Base-by-base conservation (phyloP, 148 eudicot species). In the Vaccinium darrowii region DNA sequence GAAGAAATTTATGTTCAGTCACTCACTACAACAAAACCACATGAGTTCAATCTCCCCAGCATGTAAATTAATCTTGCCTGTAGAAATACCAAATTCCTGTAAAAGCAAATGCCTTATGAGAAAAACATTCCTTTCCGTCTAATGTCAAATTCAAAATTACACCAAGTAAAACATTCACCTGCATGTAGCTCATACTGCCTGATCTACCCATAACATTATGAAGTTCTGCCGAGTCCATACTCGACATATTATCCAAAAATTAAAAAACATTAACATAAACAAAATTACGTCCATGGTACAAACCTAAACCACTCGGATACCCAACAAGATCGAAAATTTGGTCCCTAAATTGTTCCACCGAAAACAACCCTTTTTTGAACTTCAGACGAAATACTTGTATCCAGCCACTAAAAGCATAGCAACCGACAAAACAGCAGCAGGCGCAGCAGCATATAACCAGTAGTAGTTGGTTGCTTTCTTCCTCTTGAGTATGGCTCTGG, bases 401-500 rank as follows among this genome's bases (percentile, higher is more conserved):
- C 92, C 93, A 30, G 93, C 81, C 9, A 84, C 91, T 67, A 91
- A 36, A 79, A 92, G 89, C 88, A 93, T 10, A 71, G 90, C 75
- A 71, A 78, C 83, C 36, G 80, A 88, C 83, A 80, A 39, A 62
- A 89, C 92, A 49, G 87, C 87, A 62, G 91, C 92, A 36, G 87
- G 86, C 49, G 90, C 88, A 19, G 89, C 93, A 13, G 88, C 97
- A 92, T 92, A 95, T 19, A 90, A 36, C 94, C 91, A 91, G 73
- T 93, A 93, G 85, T 95, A 93, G 85, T 95, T 91, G 12, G 89
- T 86, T 3, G 92, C 86, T 85, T 92, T 93, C 86, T 93, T 95
- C 88, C 94, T 91, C 88, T 91, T 94, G 10, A 95, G 88, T 13
- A 94, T 91, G 19, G 83, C 90, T 84, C 91, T 94, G 8, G 94